A percentile compares a stretch with the other conserved stretches of the same genome.
These are phyloP conservation scores for Gaultheria prostrata DNA, from an alignment of 148 eudicot species.

Conservation along the genomic window DNA sequence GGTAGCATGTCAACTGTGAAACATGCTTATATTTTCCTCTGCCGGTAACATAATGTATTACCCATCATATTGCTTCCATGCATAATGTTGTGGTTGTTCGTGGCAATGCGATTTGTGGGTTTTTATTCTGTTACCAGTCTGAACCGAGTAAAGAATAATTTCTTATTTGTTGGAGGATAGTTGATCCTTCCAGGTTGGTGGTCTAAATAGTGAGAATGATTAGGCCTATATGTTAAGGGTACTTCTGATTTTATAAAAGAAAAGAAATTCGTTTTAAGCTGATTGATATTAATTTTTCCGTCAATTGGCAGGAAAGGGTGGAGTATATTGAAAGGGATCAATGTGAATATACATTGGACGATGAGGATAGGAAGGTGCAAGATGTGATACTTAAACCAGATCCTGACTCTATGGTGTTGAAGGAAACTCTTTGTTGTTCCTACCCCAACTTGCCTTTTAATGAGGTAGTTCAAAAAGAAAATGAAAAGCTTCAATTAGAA, in stretches of 20 bases:
- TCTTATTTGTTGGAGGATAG: background rate
- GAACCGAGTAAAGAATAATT: background rate
- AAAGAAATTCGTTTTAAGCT: background rate
- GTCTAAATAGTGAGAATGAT: background rate
- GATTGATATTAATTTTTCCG: background rate
- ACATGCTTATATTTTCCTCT: no score
- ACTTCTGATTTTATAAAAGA: background rate
- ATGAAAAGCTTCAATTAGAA: conserved; percentile 85
- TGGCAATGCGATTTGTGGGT: background rate
- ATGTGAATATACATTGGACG: conserved; percentile 83
- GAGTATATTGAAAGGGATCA: conserved; percentile 78
- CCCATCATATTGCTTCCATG: background rate
- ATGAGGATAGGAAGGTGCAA: conserved; percentile 79
- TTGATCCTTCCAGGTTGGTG: background rate
- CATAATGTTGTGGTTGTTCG: background rate
- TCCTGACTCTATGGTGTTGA: conserved; percentile 61
- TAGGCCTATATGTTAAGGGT: background rate
- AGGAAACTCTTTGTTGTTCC: conserved; percentile 88
- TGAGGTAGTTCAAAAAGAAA: conserved; percentile 79
- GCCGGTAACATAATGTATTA: no score
- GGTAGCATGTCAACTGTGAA: no score
- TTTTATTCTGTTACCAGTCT: background rate
- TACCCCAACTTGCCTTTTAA: conserved; percentile 78
- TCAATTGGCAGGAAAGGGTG: conserved; percentile 64
- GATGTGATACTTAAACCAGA: conserved; percentile 77